phyloP scores from a whole-genome alignment of 2,329 filamentous ascomycete genomes.

The Magnaporthiopsis rhizophila region DNA sequence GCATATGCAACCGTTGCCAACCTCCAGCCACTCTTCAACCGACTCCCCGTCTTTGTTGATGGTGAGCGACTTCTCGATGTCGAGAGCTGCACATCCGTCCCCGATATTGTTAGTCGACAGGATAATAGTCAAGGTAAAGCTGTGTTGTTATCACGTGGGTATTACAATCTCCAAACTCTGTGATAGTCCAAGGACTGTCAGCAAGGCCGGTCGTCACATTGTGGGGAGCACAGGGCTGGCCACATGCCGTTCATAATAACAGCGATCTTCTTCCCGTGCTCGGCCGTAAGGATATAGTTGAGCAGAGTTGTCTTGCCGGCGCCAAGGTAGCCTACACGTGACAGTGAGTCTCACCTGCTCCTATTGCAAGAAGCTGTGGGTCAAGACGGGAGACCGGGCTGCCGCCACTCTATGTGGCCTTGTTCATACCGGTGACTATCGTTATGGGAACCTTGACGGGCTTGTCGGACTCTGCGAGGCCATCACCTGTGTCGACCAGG shows the following conservation, averaged over 20 bases:
- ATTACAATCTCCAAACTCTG: slow-evolving; percentile 59
- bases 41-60: slow-evolving; percentile 76
- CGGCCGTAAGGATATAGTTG: slow-evolving; percentile 90
- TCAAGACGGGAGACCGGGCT: background rate
- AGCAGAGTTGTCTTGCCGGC: slow-evolving; percentile 92
- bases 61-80: slow-evolving; percentile 93
- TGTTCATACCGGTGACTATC: slow-evolving; percentile 62
- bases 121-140: slow-evolving; percentile 1
- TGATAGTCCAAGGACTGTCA: slow-evolving; percentile 11
- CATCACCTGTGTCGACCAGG: slow-evolving; percentile 42
- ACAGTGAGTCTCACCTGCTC: background rate
- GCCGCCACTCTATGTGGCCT: background rate
- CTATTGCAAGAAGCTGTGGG: background rate
- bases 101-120: slow-evolving; percentile 12
- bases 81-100: slow-evolving; percentile 52
- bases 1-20: slow-evolving; percentile 95
- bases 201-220: background rate
- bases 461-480: slow-evolving; percentile 38
- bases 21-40: slow-evolving; percentile 89
- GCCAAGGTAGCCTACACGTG: slow-evolving; percentile 69
- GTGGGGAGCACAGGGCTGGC: background rate
- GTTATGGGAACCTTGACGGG: slow-evolving; percentile 70
- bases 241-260: slow-evolving; percentile 81
- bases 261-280: slow-evolving; percentile 96
- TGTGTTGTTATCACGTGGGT: slow-evolving; percentile 4